Percentiles rank a stretch among this genome's conserved stretches.
phyloP scores from a whole-genome alignment of 2,329 filamentous ascomycete species.

The Fusarium papillatum region DNA sequence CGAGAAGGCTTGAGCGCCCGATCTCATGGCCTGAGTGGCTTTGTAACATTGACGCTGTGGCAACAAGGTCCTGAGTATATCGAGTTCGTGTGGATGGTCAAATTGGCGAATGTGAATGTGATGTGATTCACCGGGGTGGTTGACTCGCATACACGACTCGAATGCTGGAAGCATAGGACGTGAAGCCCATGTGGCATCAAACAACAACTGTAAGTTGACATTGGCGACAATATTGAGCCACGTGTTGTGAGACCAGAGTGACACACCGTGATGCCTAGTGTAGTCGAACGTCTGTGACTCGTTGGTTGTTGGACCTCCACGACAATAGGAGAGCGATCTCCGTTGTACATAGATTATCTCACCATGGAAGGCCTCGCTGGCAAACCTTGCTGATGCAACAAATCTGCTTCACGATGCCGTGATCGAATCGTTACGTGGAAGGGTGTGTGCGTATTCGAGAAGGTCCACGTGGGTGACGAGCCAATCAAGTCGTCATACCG shows the following conservation, averaged over 20 bases:
- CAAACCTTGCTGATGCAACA: constrained; percentile 20
- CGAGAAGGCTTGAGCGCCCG: background rate
- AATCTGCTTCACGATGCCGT: constrained; percentile 27
- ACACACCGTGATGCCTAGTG: background rate
- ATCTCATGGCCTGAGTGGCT: constrained; percentile 1
- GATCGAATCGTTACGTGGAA: constrained; percentile 10
- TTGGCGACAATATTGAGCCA: background rate
- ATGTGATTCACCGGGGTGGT: background rate
- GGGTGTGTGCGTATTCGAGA: constrained; percentile 10
- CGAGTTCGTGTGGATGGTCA: background rate
- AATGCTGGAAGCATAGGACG: background rate
- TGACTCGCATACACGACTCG: constrained; percentile 2
- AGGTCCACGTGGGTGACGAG: constrained; percentile 10
- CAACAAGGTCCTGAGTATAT: constrained; percentile 8
- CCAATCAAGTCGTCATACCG: constrained; percentile 2
- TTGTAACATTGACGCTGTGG: constrained; percentile 11
- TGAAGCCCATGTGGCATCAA: background rate
- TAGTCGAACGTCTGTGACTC: background rate
- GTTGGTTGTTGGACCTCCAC: constrained; percentile 2
- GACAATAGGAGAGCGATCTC: background rate
- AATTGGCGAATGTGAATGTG: background rate
- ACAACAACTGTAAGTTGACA: background rate
- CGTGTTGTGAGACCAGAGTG: constrained; percentile 4
- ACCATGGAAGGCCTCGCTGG: constrained; percentile 11
- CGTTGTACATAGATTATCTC: constrained; percentile 9